These are phyloP conservation scores for Lecanicillium sp. DNA, from an alignment of 2,329 filamentous ascomycete genomes.

Conservation along the genomic window DNA sequence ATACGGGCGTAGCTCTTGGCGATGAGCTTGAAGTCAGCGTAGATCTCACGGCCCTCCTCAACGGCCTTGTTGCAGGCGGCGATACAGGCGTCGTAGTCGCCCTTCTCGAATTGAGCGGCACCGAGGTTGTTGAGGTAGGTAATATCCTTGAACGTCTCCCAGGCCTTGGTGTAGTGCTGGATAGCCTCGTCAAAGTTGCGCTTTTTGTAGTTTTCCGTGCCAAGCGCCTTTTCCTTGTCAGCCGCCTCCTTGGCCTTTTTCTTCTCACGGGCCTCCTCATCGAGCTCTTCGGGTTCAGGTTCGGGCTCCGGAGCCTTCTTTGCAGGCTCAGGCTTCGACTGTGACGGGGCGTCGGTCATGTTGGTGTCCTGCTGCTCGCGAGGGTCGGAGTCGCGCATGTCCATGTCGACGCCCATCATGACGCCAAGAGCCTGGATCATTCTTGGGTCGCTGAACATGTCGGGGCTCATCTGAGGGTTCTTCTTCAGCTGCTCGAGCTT, in stretches of 20 bases:
- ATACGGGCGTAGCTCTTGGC: slow-evolving; percentile 98
- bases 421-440: slow-evolving; percentile 94
- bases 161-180: slow-evolving; percentile 87
- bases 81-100: slow-evolving; percentile 81
- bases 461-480: slow-evolving; percentile 71
- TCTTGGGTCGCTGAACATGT: slow-evolving; percentile 79
- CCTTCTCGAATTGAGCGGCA: slow-evolving; percentile 92
- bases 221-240: slow-evolving; percentile 88
- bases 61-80: slow-evolving; percentile 82
- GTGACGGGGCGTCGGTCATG: slow-evolving; percentile 61
- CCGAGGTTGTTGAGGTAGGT: slow-evolving; percentile 96
- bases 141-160: slow-evolving; percentile 92
- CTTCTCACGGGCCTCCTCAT: slow-evolving; percentile 76
- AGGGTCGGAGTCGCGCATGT: slow-evolving; percentile 30
- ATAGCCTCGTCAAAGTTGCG: slow-evolving; percentile 93
- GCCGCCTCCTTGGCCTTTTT: slow-evolving; percentile 88
- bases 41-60: slow-evolving; percentile 79
- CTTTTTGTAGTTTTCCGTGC: slow-evolving; percentile 97
- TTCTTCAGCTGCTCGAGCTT: slow-evolving; percentile 76
- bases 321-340: slow-evolving; percentile 32
- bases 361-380: slow-evolving; percentile 49
- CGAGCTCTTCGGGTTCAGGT: slow-evolving; percentile 60
- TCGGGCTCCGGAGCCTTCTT: slow-evolving; percentile 49
- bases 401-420: slow-evolving; percentile 88
- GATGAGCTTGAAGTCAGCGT: slow-evolving; percentile 96